These are phyloP conservation scores for Fistulinella prunicolor DNA, from an alignment of 768 basidiomycete genomes.

Conservation along the genomic window DNA sequence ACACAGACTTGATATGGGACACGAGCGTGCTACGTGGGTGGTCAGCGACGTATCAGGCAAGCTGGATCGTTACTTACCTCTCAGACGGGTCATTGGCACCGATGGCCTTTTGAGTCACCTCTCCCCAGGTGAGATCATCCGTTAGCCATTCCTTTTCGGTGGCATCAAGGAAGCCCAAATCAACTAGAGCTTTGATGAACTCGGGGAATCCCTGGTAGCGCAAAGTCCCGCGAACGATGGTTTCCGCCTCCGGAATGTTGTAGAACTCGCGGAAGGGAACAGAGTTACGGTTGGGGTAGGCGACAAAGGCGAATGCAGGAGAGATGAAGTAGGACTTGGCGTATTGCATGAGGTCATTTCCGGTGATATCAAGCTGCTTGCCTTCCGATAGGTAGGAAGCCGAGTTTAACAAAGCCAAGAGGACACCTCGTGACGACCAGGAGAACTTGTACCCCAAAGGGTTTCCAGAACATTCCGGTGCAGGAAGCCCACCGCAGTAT, in stretches of 20 bases:
- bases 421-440: constrained; percentile 95
- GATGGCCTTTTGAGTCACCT: constrained; percentile 74
- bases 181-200: constrained; percentile 84
- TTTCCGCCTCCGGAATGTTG: constrained; percentile 90
- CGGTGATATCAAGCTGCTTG: constrained; percentile 62
- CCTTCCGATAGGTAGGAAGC: constrained; percentile 76
- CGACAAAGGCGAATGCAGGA: constrained; percentile 94
- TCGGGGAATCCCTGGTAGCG: constrained; percentile 97
- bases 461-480: constrained; percentile 87
- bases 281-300: constrained; percentile 96
- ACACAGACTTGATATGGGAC: constrained; percentile 64
- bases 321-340: constrained; percentile 95
- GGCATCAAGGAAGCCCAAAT: constrained; percentile 83
- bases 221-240: constrained; percentile 88
- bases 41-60: neutral
- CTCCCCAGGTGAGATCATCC: constrained; percentile 74
- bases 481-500: constrained; percentile 95
- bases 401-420: constrained; percentile 89
- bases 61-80: constrained; percentile 43
- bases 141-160: constrained; percentile 74
- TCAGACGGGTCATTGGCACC: constrained; percentile 68
- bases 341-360: constrained; percentile 82
- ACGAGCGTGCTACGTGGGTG: constrained; percentile 57
- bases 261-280: constrained; percentile 89
- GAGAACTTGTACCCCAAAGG: constrained; percentile 99